A percentile compares a stretch with the other conserved stretches of the same genome.
Conservation (phyloP, 2,329 filamentous ascomycete species). For the Colletotrichum musicola region DNA sequence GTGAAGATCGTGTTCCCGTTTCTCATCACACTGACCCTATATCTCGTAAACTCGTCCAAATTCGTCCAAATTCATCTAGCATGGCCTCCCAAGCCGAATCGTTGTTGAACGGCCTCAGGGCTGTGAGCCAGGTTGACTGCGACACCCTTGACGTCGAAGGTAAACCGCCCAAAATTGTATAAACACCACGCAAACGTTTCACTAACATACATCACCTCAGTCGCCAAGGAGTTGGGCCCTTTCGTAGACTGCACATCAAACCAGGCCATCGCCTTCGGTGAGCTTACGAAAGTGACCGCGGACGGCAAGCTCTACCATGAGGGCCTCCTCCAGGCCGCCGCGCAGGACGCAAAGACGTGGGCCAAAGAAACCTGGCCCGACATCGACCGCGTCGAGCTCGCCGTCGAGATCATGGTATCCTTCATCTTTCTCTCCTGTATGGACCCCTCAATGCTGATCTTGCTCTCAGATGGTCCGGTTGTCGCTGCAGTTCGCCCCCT, state of each 20-base stretch:
- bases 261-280: constrained; percentile 51
- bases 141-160: constrained; percentile 52
- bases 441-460: no score
- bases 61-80: neutral
- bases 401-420: constrained; percentile 67
- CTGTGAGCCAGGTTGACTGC: constrained; percentile 48
- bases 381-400: constrained; percentile 58
- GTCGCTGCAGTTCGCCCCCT: constrained; percentile 61
- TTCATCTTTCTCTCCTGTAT: no score
- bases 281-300: constrained; percentile 44
- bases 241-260: constrained; percentile 55
- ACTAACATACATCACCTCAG: constrained; percentile 41
- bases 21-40: neutral
- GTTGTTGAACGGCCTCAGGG: constrained; percentile 33
- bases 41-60: neutral
- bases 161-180: constrained; percentile 22
- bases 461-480: constrained; percentile 65
- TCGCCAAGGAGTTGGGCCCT: constrained; percentile 47
- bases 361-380: constrained; percentile 41
- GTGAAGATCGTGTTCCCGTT: neutral
- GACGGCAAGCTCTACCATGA: constrained; percentile 45
- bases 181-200: no score
- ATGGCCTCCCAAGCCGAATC: constrained; percentile 20
- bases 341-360: constrained; percentile 41
- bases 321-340: constrained; percentile 46